Evolutionary conservation across 495 filamentous ascomycete genomes (phyloP).

Genomic region (Pyrenula aspistea): DNA sequence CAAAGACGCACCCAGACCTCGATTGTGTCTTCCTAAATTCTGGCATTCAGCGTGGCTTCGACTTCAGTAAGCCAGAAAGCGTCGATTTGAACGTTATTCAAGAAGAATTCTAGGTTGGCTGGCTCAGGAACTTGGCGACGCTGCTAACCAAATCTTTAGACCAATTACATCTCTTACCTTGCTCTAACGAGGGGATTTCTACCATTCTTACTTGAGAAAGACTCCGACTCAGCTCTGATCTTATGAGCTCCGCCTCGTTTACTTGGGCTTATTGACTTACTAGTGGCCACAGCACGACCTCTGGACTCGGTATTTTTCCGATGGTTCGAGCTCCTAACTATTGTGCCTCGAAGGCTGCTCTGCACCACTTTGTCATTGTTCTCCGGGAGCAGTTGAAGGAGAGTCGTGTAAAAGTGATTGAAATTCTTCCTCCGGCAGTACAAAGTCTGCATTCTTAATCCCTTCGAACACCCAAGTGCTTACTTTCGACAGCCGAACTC

Average conservation of each 20-base stretch:
- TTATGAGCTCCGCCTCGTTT: neutral
- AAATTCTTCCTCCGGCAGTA: conserved; percentile 55
- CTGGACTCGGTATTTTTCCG: conserved; percentile 29
- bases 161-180: neutral
- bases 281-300: conserved; percentile 25
- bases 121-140: too few species aligned
- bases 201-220: neutral
- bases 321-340: conserved; percentile 25
- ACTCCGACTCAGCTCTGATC: neutral
- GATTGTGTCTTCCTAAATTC: conserved; percentile 28
- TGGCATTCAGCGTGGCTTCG: conserved; percentile 36
- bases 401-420: conserved; percentile 43
- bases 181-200: neutral
- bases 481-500: conserved; percentile 25
- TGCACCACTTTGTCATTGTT: conserved; percentile 34
- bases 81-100: conserved; percentile 41
- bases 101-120: conserved; percentile 54
- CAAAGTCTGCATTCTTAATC: conserved; percentile 30
- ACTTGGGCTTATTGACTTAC: conserved; percentile 1
- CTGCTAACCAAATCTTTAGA: neutral
- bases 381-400: conserved; percentile 46
- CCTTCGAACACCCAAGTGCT: neutral
- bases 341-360: conserved; percentile 29
- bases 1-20: conserved; percentile 39
- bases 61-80: conserved; percentile 47